phyloP scores from a whole-genome alignment of 495 filamentous ascomycete species.

The Amniculicola lignicola region DNA sequence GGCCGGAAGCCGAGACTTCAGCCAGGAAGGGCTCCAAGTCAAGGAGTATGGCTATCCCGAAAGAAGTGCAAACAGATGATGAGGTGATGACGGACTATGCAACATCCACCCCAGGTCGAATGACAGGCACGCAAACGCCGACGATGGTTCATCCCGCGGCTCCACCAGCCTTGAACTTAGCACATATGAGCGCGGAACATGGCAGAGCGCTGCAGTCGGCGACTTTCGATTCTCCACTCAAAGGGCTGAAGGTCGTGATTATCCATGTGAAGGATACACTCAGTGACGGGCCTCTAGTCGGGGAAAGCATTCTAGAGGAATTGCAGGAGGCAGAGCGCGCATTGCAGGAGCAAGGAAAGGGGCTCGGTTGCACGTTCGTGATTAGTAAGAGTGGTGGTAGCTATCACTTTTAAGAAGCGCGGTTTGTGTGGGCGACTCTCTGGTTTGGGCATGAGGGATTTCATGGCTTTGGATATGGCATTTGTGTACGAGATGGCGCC shows the following conservation, averaged over 20 bases:
- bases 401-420: slow-evolving; percentile 40
- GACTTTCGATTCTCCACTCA: slow-evolving; percentile 45
- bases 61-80: slow-evolving; percentile 14
- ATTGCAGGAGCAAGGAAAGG: slow-evolving; percentile 40
- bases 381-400: slow-evolving; percentile 57
- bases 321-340: slow-evolving; percentile 58
- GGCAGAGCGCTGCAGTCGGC: slow-evolving; percentile 6
- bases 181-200: slow-evolving; percentile 7
- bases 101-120: not conserved
- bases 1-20: not conserved
- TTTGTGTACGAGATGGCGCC: too few relatives aligned
- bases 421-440: too few relatives aligned
- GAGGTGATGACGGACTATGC: slow-evolving; percentile 28
- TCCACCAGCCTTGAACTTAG: slow-evolving; percentile 8
- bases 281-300: slow-evolving; percentile 53
- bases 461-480: too few relatives aligned
- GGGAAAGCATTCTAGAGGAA: slow-evolving; percentile 65
- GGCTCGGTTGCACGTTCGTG: slow-evolving; percentile 75
- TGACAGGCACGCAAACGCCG: slow-evolving; percentile 10
- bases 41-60: not conserved
- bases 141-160: slow-evolving; percentile 4
- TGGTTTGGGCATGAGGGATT: too few relatives aligned
- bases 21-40: slow-evolving; percentile 5
- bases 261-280: slow-evolving; percentile 47
- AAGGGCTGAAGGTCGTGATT: slow-evolving; percentile 48